phyloP scores from a whole-genome alignment of 306 rosid genomes.

The Acacia acuminata region DNA sequence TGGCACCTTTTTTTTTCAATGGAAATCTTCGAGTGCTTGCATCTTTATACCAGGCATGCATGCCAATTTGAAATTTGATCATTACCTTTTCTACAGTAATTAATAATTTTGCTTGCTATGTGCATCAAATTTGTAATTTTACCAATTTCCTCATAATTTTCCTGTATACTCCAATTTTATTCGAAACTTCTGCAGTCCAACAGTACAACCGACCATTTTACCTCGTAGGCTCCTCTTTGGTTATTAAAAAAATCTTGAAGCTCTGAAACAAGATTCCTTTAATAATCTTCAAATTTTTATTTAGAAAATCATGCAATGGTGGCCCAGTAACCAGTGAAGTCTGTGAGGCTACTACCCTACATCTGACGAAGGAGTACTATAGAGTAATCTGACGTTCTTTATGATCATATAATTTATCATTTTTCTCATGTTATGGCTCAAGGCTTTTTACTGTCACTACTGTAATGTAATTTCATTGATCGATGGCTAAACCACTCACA shows the following conservation, averaged over 20 bases:
- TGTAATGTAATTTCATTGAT: too few relatives aligned
- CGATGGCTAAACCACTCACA: background rate
- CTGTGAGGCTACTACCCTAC: background rate
- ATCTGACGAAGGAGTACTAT: background rate
- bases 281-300: slow-evolving; percentile 12
- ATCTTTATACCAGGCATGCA: slow-evolving; percentile 23
- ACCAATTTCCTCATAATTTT: background rate
- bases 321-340: background rate
- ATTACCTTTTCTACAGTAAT: background rate
- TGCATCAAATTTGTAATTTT: background rate
- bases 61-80: slow-evolving; percentile 4
- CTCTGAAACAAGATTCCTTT: slow-evolving; percentile 22
- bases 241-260: slow-evolving; percentile 32
- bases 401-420: background rate
- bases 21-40: background rate
- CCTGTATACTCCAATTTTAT: background rate
- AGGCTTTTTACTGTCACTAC: too few relatives aligned
- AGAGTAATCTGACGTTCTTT: background rate
- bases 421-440: background rate
- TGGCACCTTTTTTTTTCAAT: background rate
- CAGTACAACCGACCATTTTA: slow-evolving; percentile 44
- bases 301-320: background rate
- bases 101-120: slow-evolving; percentile 3
- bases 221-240: slow-evolving; percentile 29
- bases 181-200: slow-evolving; percentile 28